Base-by-base conservation (phyloP, 495 filamentous ascomycete genomes). In the Penicillium manginii region DNA sequence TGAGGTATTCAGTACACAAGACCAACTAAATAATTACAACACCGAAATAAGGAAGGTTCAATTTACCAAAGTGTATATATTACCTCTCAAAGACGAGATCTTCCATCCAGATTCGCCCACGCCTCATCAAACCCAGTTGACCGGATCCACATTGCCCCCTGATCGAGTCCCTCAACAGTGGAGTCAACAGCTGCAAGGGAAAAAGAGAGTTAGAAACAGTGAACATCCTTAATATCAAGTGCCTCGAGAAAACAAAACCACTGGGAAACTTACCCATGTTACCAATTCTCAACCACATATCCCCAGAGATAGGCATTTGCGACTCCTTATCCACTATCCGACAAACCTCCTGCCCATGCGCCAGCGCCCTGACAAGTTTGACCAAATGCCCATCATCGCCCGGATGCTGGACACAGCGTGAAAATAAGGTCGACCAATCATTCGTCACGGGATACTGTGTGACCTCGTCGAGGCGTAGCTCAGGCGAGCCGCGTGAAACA, bases 301-400 rank as follows among this genome's bases (percentile, higher is more conserved):
- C 80, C 1, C 84, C 85, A 59, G 83, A 82, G 32, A 96, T 80
- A 56, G 65, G 72, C 45, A 83, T 79, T 37, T 78, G 67, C 4
- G 67, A 73, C 19, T 60, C 57, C 8, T 57, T 67, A 48, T 84
- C 76, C 55, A 76, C 81, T 31, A 58, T 55, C 65, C 63, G 56
- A 57, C 79, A 84, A 12, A 83, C 63, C 29, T 66, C 62, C 69
- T 87, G 73, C 0, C 79, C 88, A 64, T 86, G 67, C 21, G 76
- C 79, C 12, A 92, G 62, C 3, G 91, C 89, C 29, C 93, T 74
- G 18, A 85, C 77, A 5, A 94, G 68, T 71, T 97, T 96, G 50
- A 83, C 72, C 22, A 84, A 70, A 70, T 97, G 92, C 0, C 92
- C 91, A 70, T 96, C 91, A 62, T 96, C 93, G 1, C n/a, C 14